Conservation (phyloP, 192 early-diverging fungal genomes). For the Podila horticola region DNA sequence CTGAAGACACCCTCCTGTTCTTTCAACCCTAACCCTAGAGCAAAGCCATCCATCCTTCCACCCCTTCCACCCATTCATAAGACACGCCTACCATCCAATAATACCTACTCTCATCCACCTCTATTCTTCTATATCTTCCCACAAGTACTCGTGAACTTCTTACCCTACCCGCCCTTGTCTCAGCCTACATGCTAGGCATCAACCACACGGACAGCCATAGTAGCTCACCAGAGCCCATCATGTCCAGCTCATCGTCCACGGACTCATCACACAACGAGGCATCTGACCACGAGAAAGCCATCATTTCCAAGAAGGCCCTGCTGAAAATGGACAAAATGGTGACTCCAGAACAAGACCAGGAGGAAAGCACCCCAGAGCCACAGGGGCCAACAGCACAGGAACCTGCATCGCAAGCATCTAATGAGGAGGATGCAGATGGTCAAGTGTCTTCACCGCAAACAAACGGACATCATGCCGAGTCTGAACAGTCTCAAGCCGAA, state of each 20-base stretch:
- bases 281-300: background rate
- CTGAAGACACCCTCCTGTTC: background rate
- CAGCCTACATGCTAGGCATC: constrained; percentile 37
- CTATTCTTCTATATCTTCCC: too few relatives aligned
- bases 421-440: background rate
- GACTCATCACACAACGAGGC: background rate
- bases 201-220: constrained; percentile 17
- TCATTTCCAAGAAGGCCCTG: background rate
- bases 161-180: background rate
- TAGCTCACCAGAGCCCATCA: constrained; percentile 9
- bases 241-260: background rate
- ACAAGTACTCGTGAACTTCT: too few relatives aligned
- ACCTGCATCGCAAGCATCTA: background rate
- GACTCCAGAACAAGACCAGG: background rate
- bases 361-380: background rate
- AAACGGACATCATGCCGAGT: background rate
- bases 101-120: too few relatives aligned
- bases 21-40: constrained; percentile 1
- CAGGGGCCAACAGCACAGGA: background rate
- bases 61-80: background rate
- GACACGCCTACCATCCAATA: too few relatives aligned
- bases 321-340: background rate
- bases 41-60: background rate
- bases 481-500: background rate
- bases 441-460: background rate